Conservation (phyloP, 768 basidiomycete species). For the Gloeostereum incarnatum region DNA sequence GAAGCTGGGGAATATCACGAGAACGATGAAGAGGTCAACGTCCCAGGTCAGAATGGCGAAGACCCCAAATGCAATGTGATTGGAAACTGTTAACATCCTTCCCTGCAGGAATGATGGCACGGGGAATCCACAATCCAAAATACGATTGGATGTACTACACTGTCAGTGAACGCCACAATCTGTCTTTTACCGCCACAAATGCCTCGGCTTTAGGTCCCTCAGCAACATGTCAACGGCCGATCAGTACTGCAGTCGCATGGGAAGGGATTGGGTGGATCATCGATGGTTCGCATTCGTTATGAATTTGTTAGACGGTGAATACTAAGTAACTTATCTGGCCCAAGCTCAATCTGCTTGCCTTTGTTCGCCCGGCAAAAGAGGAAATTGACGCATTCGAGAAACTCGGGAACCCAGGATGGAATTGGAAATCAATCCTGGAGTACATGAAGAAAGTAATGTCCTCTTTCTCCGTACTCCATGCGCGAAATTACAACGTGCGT, state of each 20-base stretch:
- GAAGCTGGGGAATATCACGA: conserved; percentile 17
- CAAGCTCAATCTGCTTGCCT: conserved; percentile 3
- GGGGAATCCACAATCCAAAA: conserved; percentile 4
- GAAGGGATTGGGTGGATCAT: conserved; percentile 9
- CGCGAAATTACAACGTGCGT: background rate
- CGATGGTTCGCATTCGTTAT: conserved; percentile 5
- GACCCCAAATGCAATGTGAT: conserved; percentile 4
- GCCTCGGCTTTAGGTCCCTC: no score
- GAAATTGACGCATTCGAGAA: conserved; percentile 13
- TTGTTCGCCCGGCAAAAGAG: conserved; percentile 7
- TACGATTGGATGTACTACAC: conserved; percentile 11
- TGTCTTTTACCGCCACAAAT: no score
- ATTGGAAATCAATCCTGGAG: conserved; percentile 11
- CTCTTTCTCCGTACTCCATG: background rate
- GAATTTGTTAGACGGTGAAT: conserved; percentile 4
- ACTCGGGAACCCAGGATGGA: conserved; percentile 16
- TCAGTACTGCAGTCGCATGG: conserved; percentile 8
- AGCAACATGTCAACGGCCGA: conserved; percentile 3
- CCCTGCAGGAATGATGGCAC: conserved; percentile 1
- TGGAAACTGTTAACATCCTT: background rate
- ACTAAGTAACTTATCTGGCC: background rate
- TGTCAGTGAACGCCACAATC: no score
- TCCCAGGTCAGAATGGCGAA: conserved; percentile 9
- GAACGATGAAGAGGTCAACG: conserved; percentile 9
- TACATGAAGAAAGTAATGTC: conserved; percentile 11